A percentile compares a stretch with the other conserved stretches of the same genome.
phyloP scores from a whole-genome alignment of 2,329 filamentous ascomycete species.

The Cryphonectria parasitica region DNA sequence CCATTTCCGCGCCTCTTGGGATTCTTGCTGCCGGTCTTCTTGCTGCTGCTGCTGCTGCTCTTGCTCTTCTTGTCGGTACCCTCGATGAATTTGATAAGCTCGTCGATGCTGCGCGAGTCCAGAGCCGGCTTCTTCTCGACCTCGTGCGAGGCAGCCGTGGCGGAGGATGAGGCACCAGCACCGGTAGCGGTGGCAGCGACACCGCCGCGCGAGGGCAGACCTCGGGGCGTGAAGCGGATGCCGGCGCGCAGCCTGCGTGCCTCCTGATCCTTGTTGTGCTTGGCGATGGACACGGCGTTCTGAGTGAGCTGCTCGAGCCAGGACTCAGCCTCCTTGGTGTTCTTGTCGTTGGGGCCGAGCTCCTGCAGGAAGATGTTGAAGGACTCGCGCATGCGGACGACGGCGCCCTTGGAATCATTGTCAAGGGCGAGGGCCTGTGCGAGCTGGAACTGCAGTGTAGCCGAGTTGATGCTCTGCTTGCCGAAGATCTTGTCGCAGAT shows the following conservation, averaged over 20 bases:
- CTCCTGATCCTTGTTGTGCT: slow-evolving; percentile 87
- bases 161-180: slow-evolving; percentile 31
- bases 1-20: slow-evolving; percentile 51
- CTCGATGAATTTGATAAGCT: slow-evolving; percentile 93
- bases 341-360: slow-evolving; percentile 88
- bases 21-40: slow-evolving; percentile 51
- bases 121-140: slow-evolving; percentile 45
- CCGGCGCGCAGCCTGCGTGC: slow-evolving; percentile 71
- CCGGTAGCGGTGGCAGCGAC: slow-evolving; percentile 52
- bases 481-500: slow-evolving; percentile 92
- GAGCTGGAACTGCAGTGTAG: slow-evolving; percentile 94
- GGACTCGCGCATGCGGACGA: slow-evolving; percentile 92
- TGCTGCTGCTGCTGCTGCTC: slow-evolving; percentile 34
- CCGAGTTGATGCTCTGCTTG: slow-evolving; percentile 86
- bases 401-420: slow-evolving; percentile 88
- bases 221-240: slow-evolving; percentile 69
- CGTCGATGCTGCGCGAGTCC: slow-evolving; percentile 86
- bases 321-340: slow-evolving; percentile 95
- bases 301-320: slow-evolving; percentile 97
- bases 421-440: slow-evolving; percentile 95
- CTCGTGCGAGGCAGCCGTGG: slow-evolving; percentile 32
- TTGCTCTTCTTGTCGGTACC: slow-evolving; percentile 62
- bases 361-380: slow-evolving; percentile 92
- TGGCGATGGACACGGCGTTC: slow-evolving; percentile 92
- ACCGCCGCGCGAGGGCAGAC: slow-evolving; percentile 49